These are phyloP conservation scores for Sporothrix phasma DNA, from an alignment of 2,329 filamentous ascomycete genomes.

Conservation along the genomic window DNA sequence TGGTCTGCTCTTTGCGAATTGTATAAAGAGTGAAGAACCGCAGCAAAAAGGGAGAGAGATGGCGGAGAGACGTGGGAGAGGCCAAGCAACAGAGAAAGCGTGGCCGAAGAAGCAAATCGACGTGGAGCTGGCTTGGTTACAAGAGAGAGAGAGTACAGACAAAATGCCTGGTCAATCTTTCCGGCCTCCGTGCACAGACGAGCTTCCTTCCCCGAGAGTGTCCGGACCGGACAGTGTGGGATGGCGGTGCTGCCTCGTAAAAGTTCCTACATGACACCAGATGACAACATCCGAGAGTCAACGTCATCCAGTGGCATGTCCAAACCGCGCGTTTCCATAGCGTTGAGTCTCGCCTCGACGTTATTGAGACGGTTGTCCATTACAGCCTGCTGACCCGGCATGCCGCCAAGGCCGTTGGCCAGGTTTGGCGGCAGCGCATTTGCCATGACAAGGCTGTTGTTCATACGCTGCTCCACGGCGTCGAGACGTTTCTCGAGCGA, in stretches of 20 bases:
- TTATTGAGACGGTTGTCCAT: slow-evolving; percentile 25
- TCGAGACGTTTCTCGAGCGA: slow-evolving; percentile 47
- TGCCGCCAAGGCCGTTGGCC: slow-evolving; percentile 24
- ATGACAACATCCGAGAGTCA: slow-evolving; percentile 29
- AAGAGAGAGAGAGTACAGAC: too few species aligned
- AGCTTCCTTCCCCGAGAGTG: too few species aligned
- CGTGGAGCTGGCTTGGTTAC: too few species aligned
- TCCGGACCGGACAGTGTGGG: too few species aligned
- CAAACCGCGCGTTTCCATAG: slow-evolving; percentile 29
- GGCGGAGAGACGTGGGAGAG: too few species aligned
- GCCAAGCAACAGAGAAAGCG: too few species aligned
- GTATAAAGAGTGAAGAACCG: too few species aligned
- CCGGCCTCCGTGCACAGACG: too few species aligned
- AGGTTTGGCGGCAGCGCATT: slow-evolving; percentile 17
- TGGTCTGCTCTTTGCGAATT: too few species aligned
- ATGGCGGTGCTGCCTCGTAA: background rate
- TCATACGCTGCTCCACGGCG: slow-evolving; percentile 35
- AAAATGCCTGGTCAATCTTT: too few species aligned
- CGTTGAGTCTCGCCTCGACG: slow-evolving; percentile 30
- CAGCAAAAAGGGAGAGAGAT: too few species aligned
- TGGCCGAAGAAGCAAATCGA: too few species aligned
- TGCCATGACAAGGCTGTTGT: slow-evolving; percentile 13
- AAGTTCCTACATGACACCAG: slow-evolving; percentile 27
- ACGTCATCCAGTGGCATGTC: slow-evolving; percentile 32
- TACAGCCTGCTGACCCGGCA: slow-evolving; percentile 21